Evolutionary conservation across 2,329 filamentous ascomycete genomes (phyloP), one percentile per base, ranked within the genome.

Genomic region (Arthrocladium fulminans): DNA sequence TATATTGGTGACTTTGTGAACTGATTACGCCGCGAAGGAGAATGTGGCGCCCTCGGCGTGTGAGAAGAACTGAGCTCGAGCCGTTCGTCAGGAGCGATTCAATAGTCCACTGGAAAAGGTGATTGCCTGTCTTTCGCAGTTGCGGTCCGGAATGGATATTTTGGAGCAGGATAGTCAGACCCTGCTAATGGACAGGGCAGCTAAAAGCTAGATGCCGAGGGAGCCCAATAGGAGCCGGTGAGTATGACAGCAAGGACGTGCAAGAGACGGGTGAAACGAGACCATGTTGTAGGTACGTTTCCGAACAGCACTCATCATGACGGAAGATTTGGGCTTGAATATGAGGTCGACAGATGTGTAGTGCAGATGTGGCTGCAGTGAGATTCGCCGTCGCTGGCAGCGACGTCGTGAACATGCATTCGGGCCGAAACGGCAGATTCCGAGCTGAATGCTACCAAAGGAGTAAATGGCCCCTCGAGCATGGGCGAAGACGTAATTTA

Each of bases 21-120:
- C 43, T 2, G 67, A 69, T 51, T 67, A 69, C 24, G 69, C 24
- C 13, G 66, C 66, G 7, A 64, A 48, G 3, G 67, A 69, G 53
- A 70, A 70, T 20, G 67, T 67, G 22, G 62, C 51, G 17, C 65
- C 63, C 19, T 58, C 51, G 3, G 65, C 32, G 8, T 47, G n/a
- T 51, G 9, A 48, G 52, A 19, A 23, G 20, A n/a, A 42, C 10
- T 3, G 39, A 13, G 39, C 19, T 27, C 22, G 39, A 42, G 19
- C 20, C 22, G 13, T 42, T 42, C 12, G n/a, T 24, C 4, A 42
- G 39, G n/a, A 23, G n/a, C 3, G 39, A 10, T n/a, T 24, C 24
- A n/a, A 42, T 22, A 3, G 39, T 42, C 13, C 27, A 12, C 22
- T 42, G 39, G 13, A 42, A 42, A 15, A 23, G 13, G 22, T 42